These are phyloP conservation scores for Rosa multiflora DNA, from an alignment of 306 rosid species.

Conservation along the genomic window DNA sequence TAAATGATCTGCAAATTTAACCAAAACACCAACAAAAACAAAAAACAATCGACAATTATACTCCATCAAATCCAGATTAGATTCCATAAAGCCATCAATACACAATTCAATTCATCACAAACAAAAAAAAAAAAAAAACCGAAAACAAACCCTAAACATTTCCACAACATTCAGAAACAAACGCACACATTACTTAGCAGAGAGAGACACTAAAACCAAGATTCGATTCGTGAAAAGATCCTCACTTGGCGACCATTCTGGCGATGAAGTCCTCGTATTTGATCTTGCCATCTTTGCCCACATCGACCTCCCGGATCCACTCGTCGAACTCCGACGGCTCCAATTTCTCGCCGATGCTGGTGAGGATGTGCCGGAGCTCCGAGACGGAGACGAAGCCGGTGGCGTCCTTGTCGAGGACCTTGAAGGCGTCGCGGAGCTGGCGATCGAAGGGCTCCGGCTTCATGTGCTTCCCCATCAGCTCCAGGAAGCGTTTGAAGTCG, in stretches of 20 bases:
- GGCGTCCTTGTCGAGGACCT: constrained; percentile 87
- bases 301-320: constrained; percentile 98
- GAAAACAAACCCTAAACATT: constrained; percentile 4
- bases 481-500: constrained; percentile 80
- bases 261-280: constrained; percentile 95
- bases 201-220: constrained; percentile 15
- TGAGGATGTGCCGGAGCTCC: constrained; percentile 92
- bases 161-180: not conserved
- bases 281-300: constrained; percentile 86
- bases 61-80: constrained; percentile 13
- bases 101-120: constrained; percentile 30
- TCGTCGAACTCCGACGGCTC: constrained; percentile 95
- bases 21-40: not conserved
- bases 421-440: constrained; percentile 92
- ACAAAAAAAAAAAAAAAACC: constrained; percentile 13
- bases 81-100: constrained; percentile 34
- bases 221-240: not conserved
- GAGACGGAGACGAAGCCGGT: constrained; percentile 78
- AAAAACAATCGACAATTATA: not conserved
- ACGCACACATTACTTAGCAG: not conserved
- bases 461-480: constrained; percentile 91
- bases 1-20: not conserved
- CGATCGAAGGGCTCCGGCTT: constrained; percentile 97
- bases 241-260: constrained; percentile 95
- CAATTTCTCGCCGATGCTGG: constrained; percentile 95